phyloP scores from a whole-genome alignment of 73 alveolate genomes.

The Paramecium bursaria region DNA sequence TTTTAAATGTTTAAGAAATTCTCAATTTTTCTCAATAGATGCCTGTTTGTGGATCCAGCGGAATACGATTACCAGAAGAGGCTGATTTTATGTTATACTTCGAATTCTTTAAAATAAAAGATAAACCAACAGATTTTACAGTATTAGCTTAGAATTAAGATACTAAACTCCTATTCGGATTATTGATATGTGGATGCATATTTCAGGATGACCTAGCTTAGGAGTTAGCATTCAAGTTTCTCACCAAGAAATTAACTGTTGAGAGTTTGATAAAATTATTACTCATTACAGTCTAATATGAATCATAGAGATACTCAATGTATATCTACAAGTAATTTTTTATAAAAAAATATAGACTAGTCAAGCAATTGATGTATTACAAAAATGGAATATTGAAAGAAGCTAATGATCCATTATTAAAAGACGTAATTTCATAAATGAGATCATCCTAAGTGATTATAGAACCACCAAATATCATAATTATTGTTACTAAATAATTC shows the following conservation, averaged over 20 bases:
- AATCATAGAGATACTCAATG: slow-evolving; percentile 21
- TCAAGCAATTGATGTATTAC: slow-evolving; percentile 25
- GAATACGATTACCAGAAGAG: slow-evolving; percentile 52
- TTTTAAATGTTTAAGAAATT: not conserved
- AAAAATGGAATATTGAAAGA: slow-evolving; percentile 45
- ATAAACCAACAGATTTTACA: slow-evolving; percentile 24
- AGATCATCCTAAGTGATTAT: not conserved
- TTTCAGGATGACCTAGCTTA: slow-evolving; percentile 40
- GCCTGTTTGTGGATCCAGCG: slow-evolving; percentile 65
- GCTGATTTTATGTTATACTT: slow-evolving; percentile 18
- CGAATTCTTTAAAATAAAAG: slow-evolving; percentile 32
- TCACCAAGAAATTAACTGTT: slow-evolving; percentile 25
- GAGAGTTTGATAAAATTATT: slow-evolving; percentile 11
- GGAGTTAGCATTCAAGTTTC: slow-evolving; percentile 13
- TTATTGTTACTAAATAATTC: not conserved
- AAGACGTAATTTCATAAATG: not conserved
- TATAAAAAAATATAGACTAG: not conserved
- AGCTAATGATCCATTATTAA: slow-evolving; percentile 36
- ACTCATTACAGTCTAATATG: slow-evolving; percentile 31
- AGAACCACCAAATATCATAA: slow-evolving; percentile 17
- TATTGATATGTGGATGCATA: slow-evolving; percentile 50
- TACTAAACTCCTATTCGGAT: slow-evolving; percentile 7
- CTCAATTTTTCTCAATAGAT: no score
- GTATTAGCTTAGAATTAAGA: not conserved
- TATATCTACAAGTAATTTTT: slow-evolving; percentile 35